Conservation (phyloP, 768 basidiomycete genomes). For the Porphyrellus cyaneotinctus region DNA sequence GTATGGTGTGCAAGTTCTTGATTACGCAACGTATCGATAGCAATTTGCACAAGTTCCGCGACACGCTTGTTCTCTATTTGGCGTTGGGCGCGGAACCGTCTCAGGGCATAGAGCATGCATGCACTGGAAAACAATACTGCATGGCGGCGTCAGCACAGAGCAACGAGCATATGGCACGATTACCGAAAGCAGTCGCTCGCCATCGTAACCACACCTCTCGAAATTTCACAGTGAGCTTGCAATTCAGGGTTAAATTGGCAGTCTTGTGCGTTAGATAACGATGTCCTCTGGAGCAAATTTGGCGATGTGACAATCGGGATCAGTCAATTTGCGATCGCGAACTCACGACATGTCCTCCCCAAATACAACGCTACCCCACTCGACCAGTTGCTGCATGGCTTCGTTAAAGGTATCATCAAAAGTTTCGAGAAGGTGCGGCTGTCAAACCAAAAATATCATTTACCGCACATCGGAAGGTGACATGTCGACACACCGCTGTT, state of each 20-base stretch:
- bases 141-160: constrained; percentile 15
- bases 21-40: constrained; percentile 73
- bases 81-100: constrained; percentile 41
- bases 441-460: constrained; percentile 20
- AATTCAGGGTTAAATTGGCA: constrained; percentile 62
- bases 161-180: constrained; percentile 16
- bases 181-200: constrained; percentile 62
- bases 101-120: constrained; percentile 17
- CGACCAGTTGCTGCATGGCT: constrained; percentile 71
- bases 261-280: constrained; percentile 75
- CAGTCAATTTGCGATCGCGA: constrained; percentile 21
- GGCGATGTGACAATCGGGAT: constrained; percentile 21
- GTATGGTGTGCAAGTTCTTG: constrained; percentile 81
- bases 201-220: constrained; percentile 67
- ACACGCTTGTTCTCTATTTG: constrained; percentile 61
- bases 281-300: constrained; percentile 47
- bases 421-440: constrained; percentile 53
- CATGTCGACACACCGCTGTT: constrained; percentile 43
- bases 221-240: constrained; percentile 59
- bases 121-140: constrained; percentile 28
- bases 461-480: constrained; percentile 6
- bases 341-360: constrained; percentile 64
- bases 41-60: constrained; percentile 70
- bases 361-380: constrained; percentile 70
- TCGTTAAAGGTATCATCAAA: constrained; percentile 76